Percentiles rank a stretch among this genome's conserved stretches.
Evolutionary conservation across 2,329 filamentous ascomycete species (phyloP).

Genomic region (Trichoderma citrinoviride): DNA sequence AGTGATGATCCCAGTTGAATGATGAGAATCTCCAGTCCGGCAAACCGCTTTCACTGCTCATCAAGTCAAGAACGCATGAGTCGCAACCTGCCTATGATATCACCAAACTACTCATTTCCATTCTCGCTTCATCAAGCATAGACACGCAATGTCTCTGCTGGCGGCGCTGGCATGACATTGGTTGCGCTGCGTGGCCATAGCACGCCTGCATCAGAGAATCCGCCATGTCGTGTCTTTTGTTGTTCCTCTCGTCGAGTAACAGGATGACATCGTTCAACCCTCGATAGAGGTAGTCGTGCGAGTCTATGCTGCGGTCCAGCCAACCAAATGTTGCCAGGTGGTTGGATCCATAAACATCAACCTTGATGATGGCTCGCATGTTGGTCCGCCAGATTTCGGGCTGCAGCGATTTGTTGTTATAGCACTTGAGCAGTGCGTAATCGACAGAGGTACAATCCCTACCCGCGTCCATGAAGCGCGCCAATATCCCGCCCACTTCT

Average conservation of each 20-base stretch:
- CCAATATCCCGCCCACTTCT: slow-evolving; percentile 51
- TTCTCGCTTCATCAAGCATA: slow-evolving; percentile 54
- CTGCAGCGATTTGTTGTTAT: slow-evolving; percentile 47
- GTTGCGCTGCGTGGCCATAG: slow-evolving; percentile 33
- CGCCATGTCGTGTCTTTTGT: slow-evolving; percentile 47
- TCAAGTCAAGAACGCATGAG: no score
- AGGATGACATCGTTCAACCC: slow-evolving; percentile 55
- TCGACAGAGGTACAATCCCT: slow-evolving; percentile 27
- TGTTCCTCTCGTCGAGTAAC: slow-evolving; percentile 51
- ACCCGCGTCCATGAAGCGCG: slow-evolving; percentile 30
- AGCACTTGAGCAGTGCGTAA: slow-evolving; percentile 26
- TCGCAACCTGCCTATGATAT: slow-evolving; percentile 40
- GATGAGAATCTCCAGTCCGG: no score
- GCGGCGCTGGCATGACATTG: slow-evolving; percentile 30
- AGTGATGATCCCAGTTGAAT: no score
- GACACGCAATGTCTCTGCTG: slow-evolving; percentile 46
- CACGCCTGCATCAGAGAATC: slow-evolving; percentile 47
- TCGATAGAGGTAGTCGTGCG: slow-evolving; percentile 36
- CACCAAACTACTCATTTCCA: slow-evolving; percentile 52
- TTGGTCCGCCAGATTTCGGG: slow-evolving; percentile 54
- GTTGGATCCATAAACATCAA: slow-evolving; percentile 56
- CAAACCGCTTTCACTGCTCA: no score
- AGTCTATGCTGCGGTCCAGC: slow-evolving; percentile 11
- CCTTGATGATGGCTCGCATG: slow-evolving; percentile 52
- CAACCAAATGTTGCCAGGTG: slow-evolving; percentile 14